phyloP scores from a whole-genome alignment of 2,329 filamentous ascomycete genomes.

The Penicillium rolfsii region DNA sequence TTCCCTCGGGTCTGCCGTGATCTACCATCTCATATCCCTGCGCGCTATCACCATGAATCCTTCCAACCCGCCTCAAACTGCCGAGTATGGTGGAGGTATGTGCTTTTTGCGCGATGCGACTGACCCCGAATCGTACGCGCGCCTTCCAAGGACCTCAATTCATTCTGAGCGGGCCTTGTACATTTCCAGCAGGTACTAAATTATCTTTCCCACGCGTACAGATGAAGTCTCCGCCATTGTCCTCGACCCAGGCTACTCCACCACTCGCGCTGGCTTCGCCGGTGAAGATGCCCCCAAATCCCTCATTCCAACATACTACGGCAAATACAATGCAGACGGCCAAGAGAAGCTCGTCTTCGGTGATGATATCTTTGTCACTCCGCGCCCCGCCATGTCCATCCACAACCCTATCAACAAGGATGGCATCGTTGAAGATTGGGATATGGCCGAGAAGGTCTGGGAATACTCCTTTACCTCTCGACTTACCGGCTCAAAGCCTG shows the following conservation, averaged over 20 bases:
- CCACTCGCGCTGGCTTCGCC: conserved; percentile 90
- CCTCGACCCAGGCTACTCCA: conserved; percentile 90
- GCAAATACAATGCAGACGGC: conserved; percentile 57
- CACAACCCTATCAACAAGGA: conserved; percentile 90
- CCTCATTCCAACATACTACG: conserved; percentile 89
- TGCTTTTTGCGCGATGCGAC: conserved; percentile 22
- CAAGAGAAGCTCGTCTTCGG: conserved; percentile 72
- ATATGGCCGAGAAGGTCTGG: conserved; percentile 85
- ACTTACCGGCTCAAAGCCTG: conserved; percentile 75
- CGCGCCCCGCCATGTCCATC: conserved; percentile 75
- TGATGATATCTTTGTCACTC: conserved; percentile 84
- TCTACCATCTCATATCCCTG: not conserved
- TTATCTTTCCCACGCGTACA: conserved; percentile 42
- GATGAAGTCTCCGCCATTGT: conserved; percentile 98
- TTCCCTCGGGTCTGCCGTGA: not conserved
- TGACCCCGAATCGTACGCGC: not conserved
- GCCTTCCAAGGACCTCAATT: not conserved
- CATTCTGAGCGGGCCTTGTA: not conserved
- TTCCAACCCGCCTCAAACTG: conserved; percentile 50
- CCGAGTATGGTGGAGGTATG: conserved; percentile 56
- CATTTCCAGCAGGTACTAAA: conserved; percentile 5
- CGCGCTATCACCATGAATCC: conserved; percentile 43
- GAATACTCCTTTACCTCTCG: conserved; percentile 89
- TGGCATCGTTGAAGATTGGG: conserved; percentile 94
- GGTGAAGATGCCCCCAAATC: conserved; percentile 97